phyloP scores from a whole-genome alignment of 805 yeast species.

The Pichia californica region DNA sequence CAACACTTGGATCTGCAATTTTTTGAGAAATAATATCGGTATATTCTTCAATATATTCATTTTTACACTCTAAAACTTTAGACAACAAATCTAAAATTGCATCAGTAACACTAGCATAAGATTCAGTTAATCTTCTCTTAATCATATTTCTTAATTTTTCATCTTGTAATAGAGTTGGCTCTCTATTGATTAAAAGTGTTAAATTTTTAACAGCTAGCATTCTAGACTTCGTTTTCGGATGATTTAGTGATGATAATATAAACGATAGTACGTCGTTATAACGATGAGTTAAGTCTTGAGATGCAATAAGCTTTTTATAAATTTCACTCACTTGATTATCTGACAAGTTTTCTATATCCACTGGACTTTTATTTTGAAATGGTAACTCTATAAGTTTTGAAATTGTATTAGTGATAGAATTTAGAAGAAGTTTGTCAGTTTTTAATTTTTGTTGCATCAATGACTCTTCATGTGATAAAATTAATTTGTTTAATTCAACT shows the following conservation, averaged over 20 bases:
- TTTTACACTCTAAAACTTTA: slow-evolving; percentile 37
- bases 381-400: not conserved
- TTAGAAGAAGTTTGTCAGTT: not conserved
- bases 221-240: slow-evolving; percentile 45
- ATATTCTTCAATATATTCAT: slow-evolving; percentile 41
- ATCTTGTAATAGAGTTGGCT: slow-evolving; percentile 43
- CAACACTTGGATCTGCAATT: slow-evolving; percentile 52
- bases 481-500: not conserved
- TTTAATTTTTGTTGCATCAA: not conserved
- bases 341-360: not conserved
- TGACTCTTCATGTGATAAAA: not conserved
- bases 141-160: slow-evolving; percentile 49
- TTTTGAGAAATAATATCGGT: slow-evolving; percentile 44
- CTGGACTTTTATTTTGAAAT: not conserved
- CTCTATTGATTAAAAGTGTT: slow-evolving; percentile 46
- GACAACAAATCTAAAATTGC: slow-evolving; percentile 66
- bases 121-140: slow-evolving; percentile 44
- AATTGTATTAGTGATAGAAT: not conserved
- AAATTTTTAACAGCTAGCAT: slow-evolving; percentile 63
- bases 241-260: slow-evolving; percentile 41
- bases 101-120: slow-evolving; percentile 68
- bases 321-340: slow-evolving; percentile 1
- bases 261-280: slow-evolving; percentile 50
- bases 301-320: slow-evolving; percentile 24
- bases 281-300: slow-evolving; percentile 29